A percentile compares a stretch with the other conserved stretches of the same genome.
Evolutionary conservation across 2,329 filamentous ascomycete genomes (phyloP).

Genomic region (Ophiostoma pallidulum): DNA sequence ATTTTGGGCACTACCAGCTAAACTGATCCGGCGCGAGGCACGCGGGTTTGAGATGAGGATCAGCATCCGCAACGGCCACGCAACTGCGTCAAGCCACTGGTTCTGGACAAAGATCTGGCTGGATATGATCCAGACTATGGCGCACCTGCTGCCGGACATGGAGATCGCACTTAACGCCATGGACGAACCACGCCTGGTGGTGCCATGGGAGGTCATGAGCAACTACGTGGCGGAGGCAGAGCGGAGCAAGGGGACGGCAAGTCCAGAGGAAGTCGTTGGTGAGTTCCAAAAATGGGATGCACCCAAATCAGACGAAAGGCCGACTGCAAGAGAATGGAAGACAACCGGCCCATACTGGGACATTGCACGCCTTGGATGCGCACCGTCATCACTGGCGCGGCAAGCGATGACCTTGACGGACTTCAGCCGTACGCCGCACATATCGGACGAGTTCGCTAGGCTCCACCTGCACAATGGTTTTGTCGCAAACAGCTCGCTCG

Average conservation of each 20-base stretch:
- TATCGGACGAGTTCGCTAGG: constrained; percentile 36
- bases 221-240: constrained; percentile 41
- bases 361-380: constrained; percentile 49
- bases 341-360: constrained; percentile 48
- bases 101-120: constrained; percentile 51
- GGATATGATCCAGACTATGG: constrained; percentile 42
- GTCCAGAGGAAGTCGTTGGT: constrained; percentile 34
- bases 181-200: constrained; percentile 57
- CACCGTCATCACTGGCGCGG: constrained; percentile 52
- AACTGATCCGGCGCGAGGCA: constrained; percentile 40
- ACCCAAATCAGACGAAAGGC: constrained; percentile 22
- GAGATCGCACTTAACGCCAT: constrained; percentile 57
- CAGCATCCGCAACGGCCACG: constrained; percentile 43
- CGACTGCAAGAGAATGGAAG: constrained; percentile 31
- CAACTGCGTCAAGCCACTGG: constrained; percentile 43
- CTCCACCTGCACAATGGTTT: constrained; percentile 47
- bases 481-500: constrained; percentile 51
- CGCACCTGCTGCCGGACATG: constrained; percentile 53
- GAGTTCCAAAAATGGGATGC: constrained; percentile 34
- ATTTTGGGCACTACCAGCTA: constrained; percentile 42
- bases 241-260: constrained; percentile 25
- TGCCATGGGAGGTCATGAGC: constrained; percentile 53
- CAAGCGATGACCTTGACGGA: constrained; percentile 32
- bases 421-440: constrained; percentile 35
- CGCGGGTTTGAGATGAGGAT: constrained; percentile 53